phyloP scores from a whole-genome alignment of 495 filamentous ascomycete species.

The Jackrogersella multiformis region DNA sequence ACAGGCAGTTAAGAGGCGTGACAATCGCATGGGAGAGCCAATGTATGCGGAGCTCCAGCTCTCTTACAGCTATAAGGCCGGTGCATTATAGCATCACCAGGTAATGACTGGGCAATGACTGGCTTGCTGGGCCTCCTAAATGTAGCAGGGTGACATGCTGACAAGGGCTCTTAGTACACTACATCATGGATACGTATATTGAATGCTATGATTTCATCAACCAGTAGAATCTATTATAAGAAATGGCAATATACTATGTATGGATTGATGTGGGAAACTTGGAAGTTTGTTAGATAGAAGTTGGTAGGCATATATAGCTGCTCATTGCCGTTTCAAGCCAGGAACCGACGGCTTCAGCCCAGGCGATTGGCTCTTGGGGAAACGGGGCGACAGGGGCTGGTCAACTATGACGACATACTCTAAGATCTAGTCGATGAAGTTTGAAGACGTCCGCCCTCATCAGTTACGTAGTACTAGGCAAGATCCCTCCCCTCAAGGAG shows the following conservation, averaged over 20 bases:
- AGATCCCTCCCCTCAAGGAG: constrained; percentile 16
- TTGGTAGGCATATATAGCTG: constrained; percentile 14
- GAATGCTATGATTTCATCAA: constrained; percentile 31
- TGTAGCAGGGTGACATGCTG: constrained; percentile 21
- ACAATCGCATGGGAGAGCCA: constrained; percentile 7
- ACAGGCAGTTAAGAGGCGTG: constrained; percentile 12
- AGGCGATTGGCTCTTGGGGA: constrained; percentile 30
- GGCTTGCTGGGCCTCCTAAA: not conserved
- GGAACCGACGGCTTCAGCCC: not conserved
- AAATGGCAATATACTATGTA: constrained; percentile 8
- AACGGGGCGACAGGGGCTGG: constrained; percentile 16
- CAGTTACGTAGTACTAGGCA: constrained; percentile 9
- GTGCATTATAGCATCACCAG: constrained; percentile 4
- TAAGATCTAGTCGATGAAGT: constrained; percentile 28
- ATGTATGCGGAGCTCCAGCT: not conserved
- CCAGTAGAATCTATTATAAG: constrained; percentile 18
- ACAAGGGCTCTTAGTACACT: constrained; percentile 25
- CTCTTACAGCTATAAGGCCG: not conserved
- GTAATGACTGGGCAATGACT: constrained; percentile 3
- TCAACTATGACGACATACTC: constrained; percentile 37
- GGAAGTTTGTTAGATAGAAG: constrained; percentile 22
- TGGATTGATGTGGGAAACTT: constrained; percentile 23
- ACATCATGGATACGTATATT: constrained; percentile 36
- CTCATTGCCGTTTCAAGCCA: constrained; percentile 39
- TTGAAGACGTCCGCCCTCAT: no score